Evolutionary conservation across 2,329 filamentous ascomycete species (phyloP).

Genomic region (Geosmithia morbida): DNA sequence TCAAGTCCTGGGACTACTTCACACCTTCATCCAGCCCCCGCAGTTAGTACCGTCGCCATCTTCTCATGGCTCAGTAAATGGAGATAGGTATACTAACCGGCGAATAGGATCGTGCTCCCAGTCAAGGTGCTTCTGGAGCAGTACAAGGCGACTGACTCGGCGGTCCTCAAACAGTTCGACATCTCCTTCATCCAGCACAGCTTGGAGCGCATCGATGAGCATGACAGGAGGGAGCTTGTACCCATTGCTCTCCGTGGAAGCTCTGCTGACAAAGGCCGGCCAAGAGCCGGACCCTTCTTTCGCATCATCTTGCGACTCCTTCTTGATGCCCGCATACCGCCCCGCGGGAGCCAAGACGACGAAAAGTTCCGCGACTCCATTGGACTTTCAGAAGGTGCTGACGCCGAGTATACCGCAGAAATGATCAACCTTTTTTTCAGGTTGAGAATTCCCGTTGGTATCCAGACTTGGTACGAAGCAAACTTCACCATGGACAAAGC

Average conservation of each 20-base stretch:
- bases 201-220: constrained; percentile 29
- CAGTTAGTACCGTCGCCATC: constrained; percentile 20
- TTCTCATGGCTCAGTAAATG: neutral
- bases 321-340: constrained; percentile 55
- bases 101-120: constrained; percentile 55
- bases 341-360: constrained; percentile 69
- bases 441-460: constrained; percentile 15
- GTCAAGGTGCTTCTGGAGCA: constrained; percentile 76
- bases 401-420: constrained; percentile 58
- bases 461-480: constrained; percentile 12
- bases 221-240: constrained; percentile 59
- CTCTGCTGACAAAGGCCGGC: constrained; percentile 14
- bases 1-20: constrained; percentile 34
- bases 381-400: constrained; percentile 49
- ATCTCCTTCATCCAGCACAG: constrained; percentile 83
- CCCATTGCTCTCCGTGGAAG: constrained; percentile 29
- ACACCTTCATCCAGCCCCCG: constrained; percentile 36
- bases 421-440: constrained; percentile 65
- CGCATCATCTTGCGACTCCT: constrained; percentile 70
- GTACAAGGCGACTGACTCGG: constrained; percentile 62
- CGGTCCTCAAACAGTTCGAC: constrained; percentile 77
- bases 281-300: constrained; percentile 48
- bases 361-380: constrained; percentile 48
- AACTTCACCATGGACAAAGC: constrained; percentile 17
- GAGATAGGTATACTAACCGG: neutral